phyloP scores from a whole-genome alignment of 208 protist genomes.

The Leishmania aethiopica region DNA sequence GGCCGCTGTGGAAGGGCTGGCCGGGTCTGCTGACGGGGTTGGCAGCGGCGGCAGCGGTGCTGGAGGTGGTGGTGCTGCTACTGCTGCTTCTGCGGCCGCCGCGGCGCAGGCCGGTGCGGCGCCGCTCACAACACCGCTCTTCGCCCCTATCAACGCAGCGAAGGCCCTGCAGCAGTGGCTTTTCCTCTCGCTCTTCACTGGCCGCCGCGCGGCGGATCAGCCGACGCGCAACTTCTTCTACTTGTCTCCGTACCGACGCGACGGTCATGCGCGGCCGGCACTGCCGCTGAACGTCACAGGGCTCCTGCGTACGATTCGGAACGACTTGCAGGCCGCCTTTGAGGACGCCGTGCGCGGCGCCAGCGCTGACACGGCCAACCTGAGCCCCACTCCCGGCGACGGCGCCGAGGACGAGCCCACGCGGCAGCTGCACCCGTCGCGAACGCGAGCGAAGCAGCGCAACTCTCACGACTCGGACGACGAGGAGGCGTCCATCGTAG shows the following conservation, averaged over 20 bases:
- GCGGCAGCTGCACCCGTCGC: not conserved
- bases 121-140: constrained; percentile 10
- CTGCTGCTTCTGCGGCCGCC: not conserved
- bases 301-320: constrained; percentile 18
- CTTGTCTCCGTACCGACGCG: constrained; percentile 26
- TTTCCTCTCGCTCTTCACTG: constrained; percentile 32
- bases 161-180: constrained; percentile 34
- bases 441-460: constrained; percentile 2
- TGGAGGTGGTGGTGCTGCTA: not conserved
- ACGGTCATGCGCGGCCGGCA: constrained; percentile 17
- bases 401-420: not conserved
- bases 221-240: constrained; percentile 27
- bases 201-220: constrained; percentile 17
- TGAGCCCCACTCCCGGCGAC: not conserved
- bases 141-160: constrained; percentile 16
- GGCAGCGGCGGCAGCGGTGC: not conserved
- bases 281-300: constrained; percentile 22
- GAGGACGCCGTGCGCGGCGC: constrained; percentile 21
- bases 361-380: not conserved
- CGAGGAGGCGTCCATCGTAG: not conserved
- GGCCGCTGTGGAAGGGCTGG: not conserved
- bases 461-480: not conserved
- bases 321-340: constrained; percentile 21
- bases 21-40: not conserved
- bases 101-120: not conserved